A percentile compares a stretch with the other conserved stretches of the same genome.
These are phyloP conservation scores for Pythium brachiatum DNA, from an alignment of 352 stramenopile genomes.

Conservation along the genomic window DNA sequence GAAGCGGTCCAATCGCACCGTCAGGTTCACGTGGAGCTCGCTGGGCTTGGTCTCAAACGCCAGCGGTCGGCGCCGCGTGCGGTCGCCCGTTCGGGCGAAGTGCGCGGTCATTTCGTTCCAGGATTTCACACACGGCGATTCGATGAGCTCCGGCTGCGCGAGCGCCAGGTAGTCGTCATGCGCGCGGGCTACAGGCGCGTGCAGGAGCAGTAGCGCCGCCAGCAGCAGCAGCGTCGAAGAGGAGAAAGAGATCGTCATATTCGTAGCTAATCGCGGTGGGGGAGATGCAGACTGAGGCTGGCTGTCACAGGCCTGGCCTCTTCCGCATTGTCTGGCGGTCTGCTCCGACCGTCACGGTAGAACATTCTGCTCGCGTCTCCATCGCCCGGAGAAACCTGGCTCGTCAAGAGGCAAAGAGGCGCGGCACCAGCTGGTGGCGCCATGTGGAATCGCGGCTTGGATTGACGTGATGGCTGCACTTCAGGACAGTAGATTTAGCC, in stretches of 20 bases:
- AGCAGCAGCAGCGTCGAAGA: neutral
- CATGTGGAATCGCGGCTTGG: constrained; percentile 13
- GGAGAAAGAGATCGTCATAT: constrained; percentile 7
- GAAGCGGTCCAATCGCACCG: constrained; percentile 54
- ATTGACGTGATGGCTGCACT: neutral
- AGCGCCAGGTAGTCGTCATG: constrained; percentile 28
- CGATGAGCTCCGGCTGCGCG: constrained; percentile 21
- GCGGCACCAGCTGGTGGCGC: constrained; percentile 10
- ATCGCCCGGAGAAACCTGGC: neutral
- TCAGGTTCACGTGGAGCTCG: constrained; percentile 56
- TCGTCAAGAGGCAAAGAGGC: constrained; percentile 6
- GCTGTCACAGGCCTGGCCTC: no score
- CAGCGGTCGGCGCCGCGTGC: constrained; percentile 23
- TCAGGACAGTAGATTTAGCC: neutral
- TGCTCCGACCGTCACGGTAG: neutral
- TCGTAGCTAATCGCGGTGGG: neutral
- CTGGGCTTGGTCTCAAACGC: constrained; percentile 40
- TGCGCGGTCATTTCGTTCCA: constrained; percentile 22
- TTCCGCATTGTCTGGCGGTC: constrained; percentile 7
- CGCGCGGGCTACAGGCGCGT: neutral
- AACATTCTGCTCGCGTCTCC: neutral
- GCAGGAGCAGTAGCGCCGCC: neutral
- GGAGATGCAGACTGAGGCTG: neutral
- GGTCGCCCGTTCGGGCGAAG: constrained; percentile 1
- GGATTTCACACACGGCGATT: constrained; percentile 23